A percentile compares a stretch with the other conserved stretches of the same genome.
Evolutionary conservation across 345 rosid genomes (phyloP).

Genomic region (Populus tremula): DNA sequence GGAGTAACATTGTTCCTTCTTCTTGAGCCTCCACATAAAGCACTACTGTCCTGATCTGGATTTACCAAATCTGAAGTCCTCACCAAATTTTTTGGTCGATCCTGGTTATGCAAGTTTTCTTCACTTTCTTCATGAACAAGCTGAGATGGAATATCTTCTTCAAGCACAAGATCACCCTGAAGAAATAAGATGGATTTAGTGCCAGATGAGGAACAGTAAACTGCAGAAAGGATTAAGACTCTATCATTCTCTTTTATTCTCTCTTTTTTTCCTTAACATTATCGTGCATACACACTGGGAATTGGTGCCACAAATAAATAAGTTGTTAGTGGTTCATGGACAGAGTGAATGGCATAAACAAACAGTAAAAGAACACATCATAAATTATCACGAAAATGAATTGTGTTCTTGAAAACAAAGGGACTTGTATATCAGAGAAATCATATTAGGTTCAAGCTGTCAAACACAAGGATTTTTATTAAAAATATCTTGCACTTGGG

Average conservation of each 20-base stretch:
- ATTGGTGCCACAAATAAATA: neutral
- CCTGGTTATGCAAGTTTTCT: slow-evolving; percentile 16
- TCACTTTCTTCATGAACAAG: slow-evolving; percentile 27
- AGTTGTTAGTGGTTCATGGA: neutral
- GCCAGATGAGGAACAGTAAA: slow-evolving; percentile 3
- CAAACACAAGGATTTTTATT: neutral
- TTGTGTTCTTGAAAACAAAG: neutral
- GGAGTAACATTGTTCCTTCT: slow-evolving; percentile 34
- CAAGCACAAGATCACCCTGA: slow-evolving; percentile 30
- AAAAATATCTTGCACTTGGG: neutral
- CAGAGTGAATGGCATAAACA: neutral
- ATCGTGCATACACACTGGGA: too few relatives aligned
- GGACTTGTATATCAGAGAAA: neutral
- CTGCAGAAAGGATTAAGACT: neutral
- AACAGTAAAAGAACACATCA: neutral
- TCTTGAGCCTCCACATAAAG: slow-evolving; percentile 24
- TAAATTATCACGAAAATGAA: neutral
- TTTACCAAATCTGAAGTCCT: slow-evolving; percentile 16
- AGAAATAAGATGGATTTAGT: slow-evolving; percentile 7
- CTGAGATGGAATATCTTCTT: slow-evolving; percentile 26
- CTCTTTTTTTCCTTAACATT: neutral
- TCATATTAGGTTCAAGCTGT: neutral
- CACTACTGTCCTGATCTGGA: slow-evolving; percentile 17
- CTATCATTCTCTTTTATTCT: neutral
- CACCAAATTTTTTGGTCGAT: slow-evolving; percentile 12